Evolutionary conservation across 495 filamentous ascomycete species (phyloP).

Genomic region (Sporormia fimetaria): DNA sequence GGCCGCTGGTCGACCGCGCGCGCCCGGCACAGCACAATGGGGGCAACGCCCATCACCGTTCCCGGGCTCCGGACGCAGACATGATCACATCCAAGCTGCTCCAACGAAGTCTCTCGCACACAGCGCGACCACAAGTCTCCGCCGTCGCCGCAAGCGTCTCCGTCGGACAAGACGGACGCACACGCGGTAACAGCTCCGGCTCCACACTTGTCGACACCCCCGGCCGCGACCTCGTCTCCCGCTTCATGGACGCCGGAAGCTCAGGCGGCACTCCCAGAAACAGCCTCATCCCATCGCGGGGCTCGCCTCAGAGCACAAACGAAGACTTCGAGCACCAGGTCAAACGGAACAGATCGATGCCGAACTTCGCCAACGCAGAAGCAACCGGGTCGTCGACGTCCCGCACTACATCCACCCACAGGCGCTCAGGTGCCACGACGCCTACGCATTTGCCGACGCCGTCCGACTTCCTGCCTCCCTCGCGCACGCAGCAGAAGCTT

Average conservation of each 20-base stretch:
- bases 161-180: conserved; percentile 33
- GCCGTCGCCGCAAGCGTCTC: conserved; percentile 42
- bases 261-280: conserved; percentile 24
- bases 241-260: conserved; percentile 29
- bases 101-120: conserved; percentile 44
- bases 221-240: conserved; percentile 27
- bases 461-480: conserved; percentile 39
- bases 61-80: conserved; percentile 28
- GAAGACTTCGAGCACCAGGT: conserved; percentile 14
- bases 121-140: conserved; percentile 50
- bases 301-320: conserved; percentile 10
- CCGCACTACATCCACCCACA: no score
- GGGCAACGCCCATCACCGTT: conserved; percentile 17
- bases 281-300: conserved; percentile 25
- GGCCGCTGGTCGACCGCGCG: conserved; percentile 14
- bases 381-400: conserved; percentile 11
- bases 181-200: conserved; percentile 29
- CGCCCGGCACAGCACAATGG: conserved; percentile 9
- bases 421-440: conserved; percentile 23
- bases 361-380: conserved; percentile 20
- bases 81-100: conserved; percentile 48
- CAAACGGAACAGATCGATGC: conserved; percentile 25
- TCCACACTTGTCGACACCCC: conserved; percentile 36
- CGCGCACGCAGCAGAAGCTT: conserved; percentile 59
- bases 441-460: conserved; percentile 28